A percentile compares a stretch with the other conserved stretches of the same genome.
phyloP scores from a whole-genome alignment of 352 stramenopile species.

The Globisporangium nunn region DNA sequence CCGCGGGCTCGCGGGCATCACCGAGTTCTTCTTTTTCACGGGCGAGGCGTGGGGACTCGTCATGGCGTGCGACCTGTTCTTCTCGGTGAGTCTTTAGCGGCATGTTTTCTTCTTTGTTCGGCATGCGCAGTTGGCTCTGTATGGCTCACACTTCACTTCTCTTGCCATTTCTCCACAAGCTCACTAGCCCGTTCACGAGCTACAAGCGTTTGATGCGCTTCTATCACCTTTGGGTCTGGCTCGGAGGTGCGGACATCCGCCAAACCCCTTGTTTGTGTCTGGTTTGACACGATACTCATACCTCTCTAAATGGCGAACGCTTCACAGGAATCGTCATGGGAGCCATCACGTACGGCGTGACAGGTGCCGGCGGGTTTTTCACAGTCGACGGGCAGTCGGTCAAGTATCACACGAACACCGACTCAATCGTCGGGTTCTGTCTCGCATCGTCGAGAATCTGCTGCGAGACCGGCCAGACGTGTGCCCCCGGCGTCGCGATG shows the following conservation, averaged over 20 bases:
- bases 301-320: background rate
- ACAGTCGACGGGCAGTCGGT: constrained; percentile 78
- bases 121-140: background rate
- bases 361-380: constrained; percentile 75
- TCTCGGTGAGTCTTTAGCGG: constrained; percentile 27
- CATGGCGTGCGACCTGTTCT: constrained; percentile 86
- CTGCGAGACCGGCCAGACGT: constrained; percentile 45
- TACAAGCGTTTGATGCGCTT: constrained; percentile 88
- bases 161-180: constrained; percentile 11
- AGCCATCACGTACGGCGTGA: constrained; percentile 61
- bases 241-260: constrained; percentile 27
- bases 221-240: constrained; percentile 83
- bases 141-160: background rate
- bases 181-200: constrained; percentile 85
- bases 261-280: background rate
- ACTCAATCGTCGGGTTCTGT: constrained; percentile 75
- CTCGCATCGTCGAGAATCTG: constrained; percentile 77
- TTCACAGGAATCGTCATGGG: constrained; percentile 59
- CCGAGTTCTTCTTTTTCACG: constrained; percentile 88
- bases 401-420: constrained; percentile 60
- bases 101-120: background rate
- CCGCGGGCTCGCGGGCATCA: constrained; percentile 68
- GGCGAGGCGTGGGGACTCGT: constrained; percentile 82
- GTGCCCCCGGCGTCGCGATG: constrained; percentile 22
- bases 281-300: background rate